phyloP scores from a whole-genome alignment of 139 green algal species.

The Chlamydomonas sp. region DNA sequence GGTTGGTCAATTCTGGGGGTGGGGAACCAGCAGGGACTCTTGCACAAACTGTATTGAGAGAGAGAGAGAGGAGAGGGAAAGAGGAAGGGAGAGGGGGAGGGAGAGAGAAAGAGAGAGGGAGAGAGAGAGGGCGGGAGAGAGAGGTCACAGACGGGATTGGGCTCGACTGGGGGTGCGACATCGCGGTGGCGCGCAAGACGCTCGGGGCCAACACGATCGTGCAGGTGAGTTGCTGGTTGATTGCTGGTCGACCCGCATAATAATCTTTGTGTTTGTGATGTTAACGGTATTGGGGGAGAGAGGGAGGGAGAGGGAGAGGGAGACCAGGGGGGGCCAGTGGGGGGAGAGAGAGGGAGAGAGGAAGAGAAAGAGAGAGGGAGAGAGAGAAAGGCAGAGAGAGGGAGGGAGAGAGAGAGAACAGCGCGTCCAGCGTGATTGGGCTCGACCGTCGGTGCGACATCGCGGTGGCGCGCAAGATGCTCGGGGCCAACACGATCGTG shows the following conservation, averaged over 20 bases:
- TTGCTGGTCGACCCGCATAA: slow-evolving; percentile 73
- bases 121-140: too few relatives aligned
- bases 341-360: too few relatives aligned
- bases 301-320: too few relatives aligned
- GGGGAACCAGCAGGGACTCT: slow-evolving; percentile 59
- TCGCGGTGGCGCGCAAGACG: slow-evolving; percentile 52
- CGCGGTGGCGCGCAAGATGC: slow-evolving; percentile 42
- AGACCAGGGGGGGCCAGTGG: too few relatives aligned
- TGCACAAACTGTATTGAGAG: too few relatives aligned
- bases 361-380: too few relatives aligned
- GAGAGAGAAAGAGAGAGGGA: neutral
- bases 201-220: slow-evolving; percentile 45
- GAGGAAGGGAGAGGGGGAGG: too few relatives aligned
- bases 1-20: too few relatives aligned
- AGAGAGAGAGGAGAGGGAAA: too few relatives aligned
- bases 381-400: neutral
- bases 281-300: too few relatives aligned
- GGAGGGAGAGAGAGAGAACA: too few relatives aligned
- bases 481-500: slow-evolving; percentile 44
- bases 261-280: slow-evolving; percentile 32
- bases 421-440: slow-evolving; percentile 90
- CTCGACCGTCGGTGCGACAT: slow-evolving; percentile 88
- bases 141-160: slow-evolving; percentile 93
- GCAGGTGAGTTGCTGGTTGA: too few relatives aligned
- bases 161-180: slow-evolving; percentile 84